phyloP scores from a whole-genome alignment of 345 rosid genomes.

The Arabidopsis arenosa region DNA sequence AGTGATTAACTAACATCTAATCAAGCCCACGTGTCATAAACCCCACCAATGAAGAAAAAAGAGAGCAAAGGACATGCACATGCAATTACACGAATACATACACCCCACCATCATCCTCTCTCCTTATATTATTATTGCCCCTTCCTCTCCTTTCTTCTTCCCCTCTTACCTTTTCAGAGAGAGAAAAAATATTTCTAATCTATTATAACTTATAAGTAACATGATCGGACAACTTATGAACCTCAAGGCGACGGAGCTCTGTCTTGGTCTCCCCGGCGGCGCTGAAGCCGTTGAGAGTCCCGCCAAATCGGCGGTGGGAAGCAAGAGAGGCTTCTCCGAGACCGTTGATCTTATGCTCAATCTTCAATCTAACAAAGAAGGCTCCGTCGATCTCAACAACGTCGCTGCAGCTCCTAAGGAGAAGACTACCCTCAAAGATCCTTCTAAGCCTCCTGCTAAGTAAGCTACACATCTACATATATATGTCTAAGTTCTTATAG shows the following conservation, averaged over 20 bases:
- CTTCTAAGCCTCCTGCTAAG: slow-evolving; percentile 79
- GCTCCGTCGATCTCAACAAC: slow-evolving; percentile 44
- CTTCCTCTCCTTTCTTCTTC: slow-evolving; percentile 34
- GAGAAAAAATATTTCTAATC: slow-evolving; percentile 21
- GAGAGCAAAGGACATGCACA: slow-evolving; percentile 46
- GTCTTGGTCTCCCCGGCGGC: slow-evolving; percentile 76
- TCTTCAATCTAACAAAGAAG: slow-evolving; percentile 50
- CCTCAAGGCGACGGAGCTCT: slow-evolving; percentile 75
- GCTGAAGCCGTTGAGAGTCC: slow-evolving; percentile 34
- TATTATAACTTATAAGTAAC: slow-evolving; percentile 7
- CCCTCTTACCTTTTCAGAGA: slow-evolving; percentile 40
- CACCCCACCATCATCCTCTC: slow-evolving; percentile 41
- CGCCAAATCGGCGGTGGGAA: slow-evolving; percentile 39
- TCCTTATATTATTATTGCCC: slow-evolving; percentile 41
- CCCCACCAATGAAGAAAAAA: slow-evolving; percentile 38
- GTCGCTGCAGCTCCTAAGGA: slow-evolving; percentile 32
- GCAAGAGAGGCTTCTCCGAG: slow-evolving; percentile 79
- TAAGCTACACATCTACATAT: slow-evolving; percentile 41
- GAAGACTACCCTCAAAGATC: slow-evolving; percentile 42
- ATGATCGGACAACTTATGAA: slow-evolving; percentile 54
- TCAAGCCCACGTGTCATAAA: slow-evolving; percentile 41
- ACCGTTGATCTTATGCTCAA: slow-evolving; percentile 80
- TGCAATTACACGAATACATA: slow-evolving; percentile 35
- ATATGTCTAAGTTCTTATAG: neutral
- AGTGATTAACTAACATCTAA: slow-evolving; percentile 27